Evolutionary conservation across 2,329 filamentous ascomycete species (phyloP), one percentile per base, ranked within the genome.

Genomic region (Akanthomyces dipterigenus): DNA sequence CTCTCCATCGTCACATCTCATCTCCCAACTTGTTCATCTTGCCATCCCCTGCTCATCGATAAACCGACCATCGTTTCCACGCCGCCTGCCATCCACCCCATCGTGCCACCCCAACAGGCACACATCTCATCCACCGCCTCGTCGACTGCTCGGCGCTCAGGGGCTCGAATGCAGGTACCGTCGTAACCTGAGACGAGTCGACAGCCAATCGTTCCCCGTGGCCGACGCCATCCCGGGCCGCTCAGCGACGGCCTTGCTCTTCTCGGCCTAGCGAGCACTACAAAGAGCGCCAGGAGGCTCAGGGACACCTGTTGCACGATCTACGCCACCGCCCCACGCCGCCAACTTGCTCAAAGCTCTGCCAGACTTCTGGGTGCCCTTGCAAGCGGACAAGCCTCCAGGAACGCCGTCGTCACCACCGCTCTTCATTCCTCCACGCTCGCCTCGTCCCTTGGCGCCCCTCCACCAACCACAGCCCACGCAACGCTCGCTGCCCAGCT

Each of bases 141-240:
- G 34, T 20, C 53, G n/a, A 24, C 38, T 34, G 36, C 36, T 38
- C 36, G 36, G 9, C 36, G 34, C 34, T 59, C 64, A 64, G 64
- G 63, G 63, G 61, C 28, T 60, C 34, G 60, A 40, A 66, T 66
- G 66, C 68, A 70, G 68, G 68, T 69, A 69, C 67, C 48, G 53
- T 40, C 65, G 65, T 62, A 66, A 68, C 61, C 66, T 73, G 72
- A 74, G 72, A 74, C 72, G 68, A 66, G 60, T 64, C 62, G 63
- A 48, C 55, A 64, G 65, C 72, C 72, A 74, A 74, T 71, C 70
- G 66, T 65, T 60, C 38, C 16, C 14, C 36, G 18, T 38, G 45
- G 46, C 53, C 57, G 61, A 61, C 60, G 60, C 57, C 53, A 54
- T 57, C 58, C 49, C 58, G 49, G 49, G 28, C 55, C 42, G 55